Base-by-base conservation (phyloP, 345 rosid species). In the Pistacia vera region DNA sequence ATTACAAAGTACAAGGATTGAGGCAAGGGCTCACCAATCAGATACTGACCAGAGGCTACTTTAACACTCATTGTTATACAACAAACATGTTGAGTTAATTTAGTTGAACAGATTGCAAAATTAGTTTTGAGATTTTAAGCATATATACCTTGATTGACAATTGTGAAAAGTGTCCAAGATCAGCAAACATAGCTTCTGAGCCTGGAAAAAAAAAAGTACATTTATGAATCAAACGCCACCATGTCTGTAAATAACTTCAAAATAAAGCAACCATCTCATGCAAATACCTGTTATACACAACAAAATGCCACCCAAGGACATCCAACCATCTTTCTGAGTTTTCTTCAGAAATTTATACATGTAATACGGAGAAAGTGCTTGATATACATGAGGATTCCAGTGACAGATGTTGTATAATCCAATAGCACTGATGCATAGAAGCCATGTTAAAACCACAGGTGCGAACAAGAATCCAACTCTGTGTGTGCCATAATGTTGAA, bases 161-260 rank as follows among this genome's bases (percentile, higher is more conserved):
- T 38, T 94, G 97, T 2, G 96, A 92, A 63, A 94, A 94, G 76
- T 94, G 98, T 22, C n/a, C 98, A 6, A 92, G 98, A 88, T 94
- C 97, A 33, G 98, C 98, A 83, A 92, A 92, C 98, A 94, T 94
- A 59, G 98, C 98, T 81, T 94, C 98, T 1, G 98, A 92, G 61
- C 97, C 94, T 92, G 84, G 30, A 75, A 60, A 48, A 58, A 5
- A 46, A 20, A 56, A 41, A 17, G 5, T 49, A 35, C 7, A 52
- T 77, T n/a, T n/a, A 22, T 41, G 62, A 30, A 55, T 38, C 11
- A 41, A 35, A 48, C 48, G 57, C 1, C 54, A 20, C 22, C 55
- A 25, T 71, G 57, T 66, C 51, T 62, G 33, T 46, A 72, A 33
- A 81, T 44, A 63, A 54, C 10, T 60, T 16, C 52, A 68, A 48